Evolutionary conservation across 2,329 filamentous ascomycete genomes (phyloP).

Genomic region (Chrysosporium queenslandicum): DNA sequence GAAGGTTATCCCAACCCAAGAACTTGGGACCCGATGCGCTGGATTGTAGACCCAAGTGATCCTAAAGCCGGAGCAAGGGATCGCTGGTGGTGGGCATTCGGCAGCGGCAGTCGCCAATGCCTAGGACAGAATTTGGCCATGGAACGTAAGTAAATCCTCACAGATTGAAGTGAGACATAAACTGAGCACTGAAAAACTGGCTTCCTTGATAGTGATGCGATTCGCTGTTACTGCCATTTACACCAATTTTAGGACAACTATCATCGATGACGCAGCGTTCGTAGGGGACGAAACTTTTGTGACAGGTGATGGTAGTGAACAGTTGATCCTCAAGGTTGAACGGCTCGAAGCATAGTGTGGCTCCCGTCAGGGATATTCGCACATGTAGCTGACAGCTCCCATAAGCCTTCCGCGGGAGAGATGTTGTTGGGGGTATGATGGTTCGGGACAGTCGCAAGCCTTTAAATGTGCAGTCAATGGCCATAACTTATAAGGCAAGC

Average conservation of each 20-base stretch:
- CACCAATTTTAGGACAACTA: slow-evolving; percentile 9
- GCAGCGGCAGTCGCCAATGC: slow-evolving; percentile 12
- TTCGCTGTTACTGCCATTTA: slow-evolving; percentile 9
- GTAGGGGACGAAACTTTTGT: slow-evolving; percentile 9
- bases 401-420: too few relatives aligned
- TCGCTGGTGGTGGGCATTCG: slow-evolving; percentile 11
- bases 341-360: not conserved
- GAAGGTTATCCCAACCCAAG: slow-evolving; percentile 6
- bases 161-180: not conserved
- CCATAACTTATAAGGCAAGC: too few relatives aligned
- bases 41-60: slow-evolving; percentile 5
- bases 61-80: slow-evolving; percentile 7
- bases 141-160: slow-evolving; percentile 1
- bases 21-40: slow-evolving; percentile 9
- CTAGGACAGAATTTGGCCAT: slow-evolving; percentile 7
- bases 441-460: too few relatives aligned
- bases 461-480: too few relatives aligned
- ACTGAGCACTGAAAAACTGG: not conserved
- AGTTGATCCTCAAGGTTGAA: slow-evolving; percentile 8
- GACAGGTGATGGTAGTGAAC: slow-evolving; percentile 9
- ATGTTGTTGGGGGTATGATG: too few relatives aligned
- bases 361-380: not conserved
- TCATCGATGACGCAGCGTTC: slow-evolving; percentile 8
- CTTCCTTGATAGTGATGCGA: slow-evolving; percentile 5
- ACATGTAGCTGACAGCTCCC: not conserved